phyloP scores from a whole-genome alignment of 129 eudicot genomes.

The Deinandra increscens region DNA sequence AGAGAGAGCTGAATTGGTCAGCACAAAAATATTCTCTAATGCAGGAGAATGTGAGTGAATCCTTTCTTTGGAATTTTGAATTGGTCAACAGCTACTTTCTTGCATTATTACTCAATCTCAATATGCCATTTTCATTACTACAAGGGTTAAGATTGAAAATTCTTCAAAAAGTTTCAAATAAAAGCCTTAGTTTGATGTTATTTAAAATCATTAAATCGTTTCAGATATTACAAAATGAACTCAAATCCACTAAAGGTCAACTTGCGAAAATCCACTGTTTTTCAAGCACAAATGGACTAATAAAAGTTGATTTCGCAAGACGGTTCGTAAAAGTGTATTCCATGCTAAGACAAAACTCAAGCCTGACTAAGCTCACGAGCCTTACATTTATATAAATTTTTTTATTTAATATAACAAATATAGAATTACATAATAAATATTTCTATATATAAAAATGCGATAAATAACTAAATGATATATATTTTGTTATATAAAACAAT shows the following conservation, averaged over 20 bases:
- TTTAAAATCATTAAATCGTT: not conserved
- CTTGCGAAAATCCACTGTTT: not conserved
- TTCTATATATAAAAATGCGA: no score
- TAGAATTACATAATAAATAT: no score
- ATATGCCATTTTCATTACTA: not conserved
- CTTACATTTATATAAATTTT: no score
- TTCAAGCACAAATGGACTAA: not conserved
- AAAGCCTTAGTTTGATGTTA: not conserved
- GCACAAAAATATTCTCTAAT: not conserved
- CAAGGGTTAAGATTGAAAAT: not conserved
- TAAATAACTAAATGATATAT: no score
- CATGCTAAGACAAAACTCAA: no score
- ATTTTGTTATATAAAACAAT: no score
- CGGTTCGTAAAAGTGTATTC: no score
- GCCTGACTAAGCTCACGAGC: no score
- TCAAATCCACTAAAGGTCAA: not conserved
- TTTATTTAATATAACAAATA: no score
- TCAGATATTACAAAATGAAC: not conserved
- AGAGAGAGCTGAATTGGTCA: conserved; percentile 36
- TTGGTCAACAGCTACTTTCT: conserved; percentile 45
- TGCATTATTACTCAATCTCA: conserved; percentile 26
- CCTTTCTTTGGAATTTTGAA: conserved; percentile 41
- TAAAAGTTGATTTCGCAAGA: not conserved
- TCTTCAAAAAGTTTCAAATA: conserved; percentile 1
- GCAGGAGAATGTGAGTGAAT: conserved; percentile 19